Conservation (phyloP, 2,329 filamentous ascomycete species). For the Plectosphaerella plurivora region DNA sequence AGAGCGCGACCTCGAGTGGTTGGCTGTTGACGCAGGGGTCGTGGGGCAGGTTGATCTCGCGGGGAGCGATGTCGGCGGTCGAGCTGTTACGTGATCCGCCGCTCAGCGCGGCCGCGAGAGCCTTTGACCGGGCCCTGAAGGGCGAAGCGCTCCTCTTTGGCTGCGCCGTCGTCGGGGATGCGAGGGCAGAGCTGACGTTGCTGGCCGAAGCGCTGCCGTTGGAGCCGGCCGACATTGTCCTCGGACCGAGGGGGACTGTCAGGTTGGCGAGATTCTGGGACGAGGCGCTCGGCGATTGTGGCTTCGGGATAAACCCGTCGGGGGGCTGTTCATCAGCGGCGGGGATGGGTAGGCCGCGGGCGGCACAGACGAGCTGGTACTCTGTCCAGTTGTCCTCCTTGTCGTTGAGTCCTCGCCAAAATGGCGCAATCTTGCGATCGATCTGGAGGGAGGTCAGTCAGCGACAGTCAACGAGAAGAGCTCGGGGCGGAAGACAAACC, state of each 20-base stretch:
- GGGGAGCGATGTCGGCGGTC: conserved; percentile 66
- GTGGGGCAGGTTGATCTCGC: conserved; percentile 73
- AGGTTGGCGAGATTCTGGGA: conserved; percentile 64
- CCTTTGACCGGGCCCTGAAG: conserved; percentile 83
- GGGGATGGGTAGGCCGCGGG: conserved; percentile 77
- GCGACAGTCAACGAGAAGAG: conserved; percentile 1
- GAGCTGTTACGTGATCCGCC: conserved; percentile 69
- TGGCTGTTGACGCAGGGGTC: conserved; percentile 94
- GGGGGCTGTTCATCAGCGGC: conserved; percentile 77
- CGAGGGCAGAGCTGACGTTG: conserved; percentile 48
- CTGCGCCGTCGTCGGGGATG: conserved; percentile 41
- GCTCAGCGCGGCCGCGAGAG: conserved; percentile 75
- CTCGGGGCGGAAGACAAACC: conserved; percentile 42
- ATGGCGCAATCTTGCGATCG: conserved; percentile 86
- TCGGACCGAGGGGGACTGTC: conserved; percentile 72
- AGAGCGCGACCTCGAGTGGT: conserved; percentile 84
- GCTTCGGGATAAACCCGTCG: conserved; percentile 53
- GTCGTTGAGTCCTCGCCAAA: conserved; percentile 91
- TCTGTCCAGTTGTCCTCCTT: conserved; percentile 88
- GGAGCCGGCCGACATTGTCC: conserved; percentile 75
- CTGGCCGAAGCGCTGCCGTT: conserved; percentile 61
- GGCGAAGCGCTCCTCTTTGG: conserved; percentile 48
- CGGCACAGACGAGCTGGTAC: conserved; percentile 89
- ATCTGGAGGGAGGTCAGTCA: conserved; percentile 53
- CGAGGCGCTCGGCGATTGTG: conserved; percentile 44